A percentile compares a stretch with the other conserved stretches of the same genome.
Conservation (phyloP, 305 asterid species). For the Solanum chacoense region DNA sequence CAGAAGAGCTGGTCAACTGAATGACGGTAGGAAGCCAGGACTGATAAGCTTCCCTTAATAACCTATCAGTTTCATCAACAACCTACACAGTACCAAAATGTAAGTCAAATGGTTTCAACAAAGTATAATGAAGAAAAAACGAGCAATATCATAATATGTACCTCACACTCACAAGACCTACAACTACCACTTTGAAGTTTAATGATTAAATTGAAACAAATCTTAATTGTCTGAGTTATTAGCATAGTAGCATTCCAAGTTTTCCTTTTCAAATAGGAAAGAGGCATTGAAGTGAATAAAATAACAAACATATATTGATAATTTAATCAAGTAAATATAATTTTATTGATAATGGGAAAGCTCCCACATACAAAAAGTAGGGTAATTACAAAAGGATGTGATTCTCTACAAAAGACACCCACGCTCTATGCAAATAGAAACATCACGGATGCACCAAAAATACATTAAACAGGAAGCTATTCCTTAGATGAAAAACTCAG, state of each 20-base stretch:
- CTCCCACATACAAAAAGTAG: background rate
- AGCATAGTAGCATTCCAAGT: background rate
- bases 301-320: background rate
- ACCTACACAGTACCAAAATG: conserved; percentile 36
- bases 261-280: background rate
- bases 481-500: background rate
- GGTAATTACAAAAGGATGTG: background rate
- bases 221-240: background rate
- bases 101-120: background rate
- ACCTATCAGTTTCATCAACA: conserved; percentile 86
- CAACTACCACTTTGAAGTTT: background rate
- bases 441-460: background rate
- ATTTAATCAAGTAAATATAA: background rate
- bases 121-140: background rate
- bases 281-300: background rate
- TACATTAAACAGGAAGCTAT: background rate
- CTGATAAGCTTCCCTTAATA: conserved; percentile 86
- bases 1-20: conserved; percentile 30
- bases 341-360: background rate
- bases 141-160: background rate
- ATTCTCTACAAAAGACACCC: background rate
- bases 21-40: conserved; percentile 91
- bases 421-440: background rate
- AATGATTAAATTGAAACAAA: background rate
- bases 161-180: background rate